Conservation (phyloP, 2,329 filamentous ascomycete genomes). For the Aureobasidium sp. region DNA sequence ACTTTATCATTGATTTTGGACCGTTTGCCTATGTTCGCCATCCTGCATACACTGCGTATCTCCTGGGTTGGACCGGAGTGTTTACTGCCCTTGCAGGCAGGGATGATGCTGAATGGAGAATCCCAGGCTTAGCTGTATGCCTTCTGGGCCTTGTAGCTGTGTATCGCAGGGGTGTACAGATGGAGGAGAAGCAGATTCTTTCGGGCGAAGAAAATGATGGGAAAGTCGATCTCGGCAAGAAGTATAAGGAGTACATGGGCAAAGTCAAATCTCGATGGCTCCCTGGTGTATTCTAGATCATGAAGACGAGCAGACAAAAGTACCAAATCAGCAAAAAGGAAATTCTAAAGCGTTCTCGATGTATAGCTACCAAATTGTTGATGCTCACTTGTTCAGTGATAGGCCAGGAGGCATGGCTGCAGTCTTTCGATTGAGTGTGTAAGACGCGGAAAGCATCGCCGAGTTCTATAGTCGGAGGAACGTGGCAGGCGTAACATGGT, state of each 20-base stretch:
- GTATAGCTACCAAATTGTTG: too few relatives aligned
- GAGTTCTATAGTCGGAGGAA: neutral
- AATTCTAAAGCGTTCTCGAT: too few relatives aligned
- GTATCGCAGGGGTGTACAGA: neutral
- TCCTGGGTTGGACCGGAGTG: conserved; percentile 1
- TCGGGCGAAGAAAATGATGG: neutral
- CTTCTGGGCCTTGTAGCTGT: neutral
- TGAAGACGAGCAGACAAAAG: neutral
- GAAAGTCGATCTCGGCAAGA: neutral
- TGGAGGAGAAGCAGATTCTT: conserved; percentile 8
- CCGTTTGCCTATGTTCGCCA: conserved; percentile 8
- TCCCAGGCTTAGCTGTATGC: neutral
- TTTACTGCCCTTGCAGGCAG: neutral
- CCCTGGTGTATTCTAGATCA: neutral
- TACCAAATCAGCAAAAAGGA: too few relatives aligned
- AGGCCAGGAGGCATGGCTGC: neutral
- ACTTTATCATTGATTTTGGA: conserved; percentile 8
- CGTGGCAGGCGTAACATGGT: neutral
- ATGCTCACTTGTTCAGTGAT: too few relatives aligned
- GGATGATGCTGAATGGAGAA: neutral
- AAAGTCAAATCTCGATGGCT: neutral
- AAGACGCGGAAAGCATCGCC: neutral
- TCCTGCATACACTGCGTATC: conserved; percentile 8
- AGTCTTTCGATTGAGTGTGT: too few relatives aligned
- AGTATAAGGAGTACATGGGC: conserved; percentile 5